A percentile compares a stretch with the other conserved stretches of the same genome.
Evolutionary conservation across 2,329 filamentous ascomycete genomes (phyloP).

Genomic region (Escovopsis sp.): DNA sequence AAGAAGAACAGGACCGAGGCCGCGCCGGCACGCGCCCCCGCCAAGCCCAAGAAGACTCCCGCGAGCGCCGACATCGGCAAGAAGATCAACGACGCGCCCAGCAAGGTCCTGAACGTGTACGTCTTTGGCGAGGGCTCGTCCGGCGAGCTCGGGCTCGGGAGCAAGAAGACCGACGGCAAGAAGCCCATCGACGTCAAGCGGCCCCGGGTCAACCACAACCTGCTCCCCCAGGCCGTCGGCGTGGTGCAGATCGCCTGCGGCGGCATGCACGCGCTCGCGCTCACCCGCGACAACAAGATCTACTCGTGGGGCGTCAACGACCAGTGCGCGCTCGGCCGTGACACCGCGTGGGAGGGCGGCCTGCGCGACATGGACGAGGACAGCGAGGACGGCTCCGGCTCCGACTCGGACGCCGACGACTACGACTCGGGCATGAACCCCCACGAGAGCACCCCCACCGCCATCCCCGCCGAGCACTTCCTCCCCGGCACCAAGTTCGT

Average conservation of each 20-base stretch:
- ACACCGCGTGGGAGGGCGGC: constrained; percentile 54
- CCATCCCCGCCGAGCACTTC: constrained; percentile 43
- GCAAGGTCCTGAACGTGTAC: constrained; percentile 5
- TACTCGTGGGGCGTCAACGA: constrained; percentile 83
- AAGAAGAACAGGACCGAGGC: constrained; percentile 13
- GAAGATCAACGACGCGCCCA: constrained; percentile 43
- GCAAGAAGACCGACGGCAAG: constrained; percentile 40
- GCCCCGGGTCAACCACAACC: constrained; percentile 62
- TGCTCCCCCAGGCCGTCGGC: constrained; percentile 43
- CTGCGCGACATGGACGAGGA: constrained; percentile 39
- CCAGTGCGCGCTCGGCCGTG: constrained; percentile 62
- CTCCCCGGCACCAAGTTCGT: constrained; percentile 43
- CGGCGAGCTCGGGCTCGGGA: constrained; percentile 6
- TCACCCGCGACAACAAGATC: constrained; percentile 69
- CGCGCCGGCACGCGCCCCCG: constrained; percentile 6
- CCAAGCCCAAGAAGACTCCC: constrained; percentile 42
- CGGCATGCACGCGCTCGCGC: constrained; percentile 65
- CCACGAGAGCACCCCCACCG: constrained; percentile 50
- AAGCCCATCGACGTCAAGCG: constrained; percentile 63
- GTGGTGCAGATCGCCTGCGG: constrained; percentile 65
- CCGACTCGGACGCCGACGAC: constrained; percentile 43
- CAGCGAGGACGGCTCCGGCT: constrained; percentile 30
- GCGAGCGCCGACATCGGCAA: constrained; percentile 35
- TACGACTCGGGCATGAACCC: constrained; percentile 54
- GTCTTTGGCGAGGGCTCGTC: constrained; percentile 7